Evolutionary conservation across 2,329 filamentous ascomycete species (phyloP), one percentile per base, ranked within the genome.

Genomic region (Pyricularia pennisetigena): DNA sequence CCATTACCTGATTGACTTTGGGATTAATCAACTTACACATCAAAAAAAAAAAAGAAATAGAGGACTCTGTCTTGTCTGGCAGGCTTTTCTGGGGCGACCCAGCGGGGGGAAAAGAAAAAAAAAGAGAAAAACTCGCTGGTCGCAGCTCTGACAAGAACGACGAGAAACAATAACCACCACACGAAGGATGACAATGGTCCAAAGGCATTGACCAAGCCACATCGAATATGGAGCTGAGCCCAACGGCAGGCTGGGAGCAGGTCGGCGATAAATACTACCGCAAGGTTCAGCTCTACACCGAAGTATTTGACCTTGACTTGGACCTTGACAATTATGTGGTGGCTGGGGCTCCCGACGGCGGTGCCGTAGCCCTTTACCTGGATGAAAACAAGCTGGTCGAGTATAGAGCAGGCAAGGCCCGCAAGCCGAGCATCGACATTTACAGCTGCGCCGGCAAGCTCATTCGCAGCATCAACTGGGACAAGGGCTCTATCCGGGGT

Each of bases 321-420:
- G 94, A 99, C 81, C 86, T 99, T 73, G 94, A 97, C 82, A 96
- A 95, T 82, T 97, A 96, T 81, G 85, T 94, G 74, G 89, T 97
- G 75, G 89, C 90, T 69, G 95, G 94, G 75, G 96, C 95, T 77
- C 93, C 93, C 28, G 97, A 95, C 79, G 93, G 91, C 74, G 95
- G 95, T 75, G 94, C 95, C 76, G 84, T 98, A 82, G 94, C 66
- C 30, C 30, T 67, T 94, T 97, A 88, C 78, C 84, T 74, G 61
- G 62, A 98, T 80, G 92, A 96, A 74, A 86, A 85, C 73, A 97
- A 96, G 78, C 82, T 97, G 41, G 87, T 93, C 71, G 86, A 90
- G 30, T 94, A 93, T 77, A 88, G 91, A 71, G 88, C 90, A 66
- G 83, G 88, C 2, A 87, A 89, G 74, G 83, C 88, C 20, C 82